Conservation (phyloP, 2,329 filamentous ascomycete species). For the Monilinia polystroma region DNA sequence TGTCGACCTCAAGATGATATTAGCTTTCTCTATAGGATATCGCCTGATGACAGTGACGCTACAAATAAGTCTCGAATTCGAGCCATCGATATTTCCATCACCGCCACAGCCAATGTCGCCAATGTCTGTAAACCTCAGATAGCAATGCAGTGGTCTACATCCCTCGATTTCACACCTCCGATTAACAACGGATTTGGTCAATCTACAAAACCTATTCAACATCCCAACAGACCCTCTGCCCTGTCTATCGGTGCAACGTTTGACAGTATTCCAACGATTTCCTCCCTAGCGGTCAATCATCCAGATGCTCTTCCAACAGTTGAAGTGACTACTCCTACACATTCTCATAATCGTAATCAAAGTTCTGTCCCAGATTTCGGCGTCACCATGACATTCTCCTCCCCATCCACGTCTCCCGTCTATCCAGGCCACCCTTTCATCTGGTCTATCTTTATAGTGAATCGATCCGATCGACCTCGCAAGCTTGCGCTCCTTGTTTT, state of each 20-base stretch:
- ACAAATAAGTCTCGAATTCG: conserved; percentile 49
- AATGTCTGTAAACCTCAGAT: conserved; percentile 60
- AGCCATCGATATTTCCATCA: conserved; percentile 58
- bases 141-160: conserved; percentile 65
- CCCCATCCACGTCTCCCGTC: conserved; percentile 58
- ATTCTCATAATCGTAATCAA: conserved; percentile 40
- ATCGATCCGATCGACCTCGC: conserved; percentile 60
- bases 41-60: conserved; percentile 44
- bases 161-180: conserved; percentile 66
- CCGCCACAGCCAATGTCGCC: conserved; percentile 58
- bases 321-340: conserved; percentile 47
- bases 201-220: conserved; percentile 58
- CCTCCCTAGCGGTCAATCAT: conserved; percentile 55
- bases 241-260: conserved; percentile 59
- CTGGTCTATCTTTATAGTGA: conserved; percentile 75
- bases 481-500: conserved; percentile 70
- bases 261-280: conserved; percentile 52
- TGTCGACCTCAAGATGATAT: conserved; percentile 73
- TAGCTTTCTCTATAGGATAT: conserved; percentile 70
- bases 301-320: conserved; percentile 61
- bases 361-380: conserved; percentile 59
- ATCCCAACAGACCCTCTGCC: conserved; percentile 61
- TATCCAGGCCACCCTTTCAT: conserved; percentile 65
- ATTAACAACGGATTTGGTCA: conserved; percentile 62
- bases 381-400: conserved; percentile 72